Base-by-base conservation (phyloP, 2,329 filamentous ascomycete genomes). In the Trichoderma sp. region DNA sequence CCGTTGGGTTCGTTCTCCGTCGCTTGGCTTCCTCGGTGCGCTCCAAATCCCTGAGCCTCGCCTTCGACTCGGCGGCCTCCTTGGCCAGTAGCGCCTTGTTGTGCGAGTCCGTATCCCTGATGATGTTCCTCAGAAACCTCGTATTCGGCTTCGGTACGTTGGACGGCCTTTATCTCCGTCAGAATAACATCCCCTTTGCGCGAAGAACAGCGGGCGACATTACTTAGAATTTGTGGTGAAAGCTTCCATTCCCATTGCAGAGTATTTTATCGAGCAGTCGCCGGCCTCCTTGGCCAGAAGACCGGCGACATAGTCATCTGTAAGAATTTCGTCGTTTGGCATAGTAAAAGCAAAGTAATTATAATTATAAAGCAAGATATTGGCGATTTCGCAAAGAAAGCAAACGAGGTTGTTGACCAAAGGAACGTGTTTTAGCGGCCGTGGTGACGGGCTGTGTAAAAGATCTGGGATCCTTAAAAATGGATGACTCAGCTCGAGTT, bases 111-210 rank as follows among this genome's bases (percentile, higher is more conserved):
- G 94, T 97, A 75, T 96, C 92, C 74, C 91, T 92, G 73, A 99
- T 93, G 71, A 98, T 93, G 77, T 96, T 92, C 72, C 91, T 91
- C 56, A 99, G 84, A 79, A 98, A 98, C 39, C 92, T 89, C 0
- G 93, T 98, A 78, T 99, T 98, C 3, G 95, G 95, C 79, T 95
- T 98, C 1, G 93, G 93, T 74, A 91, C 89, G 75, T 88, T 88
- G 60, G 87, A 82, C 71, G 90, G 88, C 77, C 89, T 94, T 94
- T 72, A 72, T 67, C 28, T 69, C 62, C 71, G 62, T 73, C 62
- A 73, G 71, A 73, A 71, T n/a, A 36, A 69, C 12, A 21, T 39
- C 21, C 67, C 47, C 43, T 18, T 15, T 8, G 51, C n/a, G 30
- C n/a, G 30, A 64, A 57, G 24, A 51, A 39, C n/a, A 34, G 58